A percentile compares a stretch with the other conserved stretches of the same genome.
These are phyloP conservation scores for Mucor velutinosus DNA, from an alignment of 371 early-diverging fungal species.

Conservation along the genomic window DNA sequence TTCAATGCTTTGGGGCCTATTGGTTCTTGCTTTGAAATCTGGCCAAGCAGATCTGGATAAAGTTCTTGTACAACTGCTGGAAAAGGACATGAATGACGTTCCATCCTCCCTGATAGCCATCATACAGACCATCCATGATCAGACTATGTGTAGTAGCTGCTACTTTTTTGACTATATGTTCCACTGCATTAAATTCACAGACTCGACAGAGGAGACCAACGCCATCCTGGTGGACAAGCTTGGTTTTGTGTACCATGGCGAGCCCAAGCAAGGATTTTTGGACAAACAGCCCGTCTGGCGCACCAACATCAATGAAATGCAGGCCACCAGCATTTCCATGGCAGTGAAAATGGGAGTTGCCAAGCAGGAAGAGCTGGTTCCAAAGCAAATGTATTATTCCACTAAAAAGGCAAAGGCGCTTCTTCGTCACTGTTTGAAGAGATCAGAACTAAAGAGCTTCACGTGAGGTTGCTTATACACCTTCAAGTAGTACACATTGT, in stretches of 20 bases:
- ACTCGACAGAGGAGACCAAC: constrained; percentile 6
- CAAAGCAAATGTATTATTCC: constrained; percentile 31
- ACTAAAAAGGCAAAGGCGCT: constrained; percentile 34
- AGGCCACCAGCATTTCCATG: constrained; percentile 24
- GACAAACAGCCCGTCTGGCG: constrained; percentile 10
- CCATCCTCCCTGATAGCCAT: constrained; percentile 36
- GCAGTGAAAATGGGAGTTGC: constrained; percentile 32
- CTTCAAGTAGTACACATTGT: background rate
- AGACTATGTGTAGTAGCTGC: constrained; percentile 21
- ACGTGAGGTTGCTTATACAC: constrained; percentile 5
- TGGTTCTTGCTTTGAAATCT: constrained; percentile 29
- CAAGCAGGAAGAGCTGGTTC: constrained; percentile 10
- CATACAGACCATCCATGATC: constrained; percentile 41
- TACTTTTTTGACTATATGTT: constrained; percentile 44
- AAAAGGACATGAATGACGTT: background rate
- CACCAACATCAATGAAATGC: constrained; percentile 31
- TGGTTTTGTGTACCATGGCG: constrained; percentile 12
- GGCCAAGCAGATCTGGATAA: constrained; percentile 29
- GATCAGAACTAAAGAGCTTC: background rate
- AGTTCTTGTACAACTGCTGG: constrained; percentile 3
- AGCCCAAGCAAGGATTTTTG: constrained; percentile 8
- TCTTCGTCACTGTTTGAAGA: constrained; percentile 29
- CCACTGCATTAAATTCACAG: constrained; percentile 24
- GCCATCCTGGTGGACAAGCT: constrained; percentile 15
- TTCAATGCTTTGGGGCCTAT: constrained; percentile 36